Base-by-base conservation (phyloP, 495 filamentous ascomycete species). In the Hypoxylon perforatum region DNA sequence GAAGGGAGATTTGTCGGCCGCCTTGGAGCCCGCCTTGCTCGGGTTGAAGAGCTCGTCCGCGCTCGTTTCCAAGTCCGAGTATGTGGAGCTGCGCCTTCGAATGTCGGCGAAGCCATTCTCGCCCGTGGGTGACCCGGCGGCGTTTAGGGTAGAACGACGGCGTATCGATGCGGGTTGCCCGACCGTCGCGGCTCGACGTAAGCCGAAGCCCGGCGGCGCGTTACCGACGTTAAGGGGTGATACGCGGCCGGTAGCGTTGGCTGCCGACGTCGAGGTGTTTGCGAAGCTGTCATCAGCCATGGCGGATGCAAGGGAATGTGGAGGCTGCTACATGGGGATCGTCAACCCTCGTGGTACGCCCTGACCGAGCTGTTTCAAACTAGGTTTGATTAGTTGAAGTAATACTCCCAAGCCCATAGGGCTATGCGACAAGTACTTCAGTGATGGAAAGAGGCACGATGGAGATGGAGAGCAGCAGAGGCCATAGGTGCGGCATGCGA, bases 11-110 rank as follows among this genome's bases (percentile, higher is more conserved):
- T 71, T 68, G 11, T 69, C 64, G 6, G 54, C 35, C 9, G 39
- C 7, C 21, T 67, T 49, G 12, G 63, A 30, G 17, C 28, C 64
- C 18, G 69, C 67, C 36, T 80, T 80, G 23, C 87, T 84, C 0
- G 93, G 91, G 14, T 92, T 85, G 19, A 94, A 78, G 15, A 96
- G 74, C 59, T 90, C 87, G 63, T 93, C 90, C 0, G 91, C 91
- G 0, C 89, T 91, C 4, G 85, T 86, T 41, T 87, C 86, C 15
- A 94, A 80, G 6, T 92, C 89, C 1, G 92, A 94, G 48, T 94
- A 86, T 19, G 84, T 87, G 19, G 91, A 94, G 78, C 88, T 91
- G 64, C 91, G 86, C 52, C 91, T 85, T 38, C 85, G 82, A 46
- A 70, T 63, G 23, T 70, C 58, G 22, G 68, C 68, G 23, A 71